Evolutionary conservation across 2,329 filamentous ascomycete species (phyloP).

Genomic region (Neofusicoccum kwambonambiense): DNA sequence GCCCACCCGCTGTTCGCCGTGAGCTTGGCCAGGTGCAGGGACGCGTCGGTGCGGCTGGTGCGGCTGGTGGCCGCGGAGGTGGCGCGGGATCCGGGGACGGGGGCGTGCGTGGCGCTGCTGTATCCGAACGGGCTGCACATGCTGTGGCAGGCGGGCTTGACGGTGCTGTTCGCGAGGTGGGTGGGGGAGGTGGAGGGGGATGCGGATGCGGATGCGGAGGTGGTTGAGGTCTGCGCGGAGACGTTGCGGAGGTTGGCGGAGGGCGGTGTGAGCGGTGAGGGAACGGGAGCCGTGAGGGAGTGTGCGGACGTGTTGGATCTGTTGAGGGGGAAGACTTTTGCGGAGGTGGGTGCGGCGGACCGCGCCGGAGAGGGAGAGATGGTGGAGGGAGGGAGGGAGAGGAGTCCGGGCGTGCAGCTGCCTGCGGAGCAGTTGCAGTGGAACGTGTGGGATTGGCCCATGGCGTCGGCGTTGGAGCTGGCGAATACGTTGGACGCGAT

Average conservation of each 20-base stretch:
- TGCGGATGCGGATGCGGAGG: neutral
- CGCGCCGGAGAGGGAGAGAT: neutral
- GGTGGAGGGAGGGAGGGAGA: neutral
- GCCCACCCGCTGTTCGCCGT: neutral
- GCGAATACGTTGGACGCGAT: neutral
- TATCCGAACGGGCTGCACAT: neutral
- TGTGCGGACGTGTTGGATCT: neutral
- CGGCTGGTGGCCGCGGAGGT: neutral
- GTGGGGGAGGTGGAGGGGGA: too few species aligned
- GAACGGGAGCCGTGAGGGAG: neutral
- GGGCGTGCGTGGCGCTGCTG: neutral
- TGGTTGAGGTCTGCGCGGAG: neutral
- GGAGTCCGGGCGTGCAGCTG: neutral
- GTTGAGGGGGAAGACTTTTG: neutral
- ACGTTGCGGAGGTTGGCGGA: neutral
- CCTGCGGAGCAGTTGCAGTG: neutral
- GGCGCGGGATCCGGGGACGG: neutral
- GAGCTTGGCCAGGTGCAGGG: neutral
- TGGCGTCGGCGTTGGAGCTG: neutral
- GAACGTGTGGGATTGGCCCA: neutral
- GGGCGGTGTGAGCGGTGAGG: neutral
- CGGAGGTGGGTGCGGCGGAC: neutral
- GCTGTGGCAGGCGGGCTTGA: neutral
- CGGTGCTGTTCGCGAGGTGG: neutral
- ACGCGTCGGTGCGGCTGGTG: neutral